Conservation (phyloP, 805 yeast species). For the Yarrowia yakushimensis region DNA sequence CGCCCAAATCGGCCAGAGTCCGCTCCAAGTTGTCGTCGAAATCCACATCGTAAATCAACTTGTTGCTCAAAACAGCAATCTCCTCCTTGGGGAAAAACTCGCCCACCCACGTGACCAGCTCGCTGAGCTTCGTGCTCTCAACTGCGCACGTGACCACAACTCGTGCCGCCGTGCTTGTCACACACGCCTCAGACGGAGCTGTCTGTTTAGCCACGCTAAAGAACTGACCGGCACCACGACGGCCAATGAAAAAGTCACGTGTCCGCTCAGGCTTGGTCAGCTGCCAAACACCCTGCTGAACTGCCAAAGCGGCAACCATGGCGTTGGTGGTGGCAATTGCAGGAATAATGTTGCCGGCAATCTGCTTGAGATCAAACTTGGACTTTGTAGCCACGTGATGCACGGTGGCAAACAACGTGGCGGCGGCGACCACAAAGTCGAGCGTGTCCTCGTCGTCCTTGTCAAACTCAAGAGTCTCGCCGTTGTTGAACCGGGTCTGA, state of each 20-base stretch:
- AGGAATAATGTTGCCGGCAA: slow-evolving; percentile 97
- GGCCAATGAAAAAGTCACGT: neutral
- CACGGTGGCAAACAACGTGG: slow-evolving; percentile 69
- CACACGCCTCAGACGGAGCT: slow-evolving; percentile 57
- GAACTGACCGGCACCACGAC: slow-evolving; percentile 34
- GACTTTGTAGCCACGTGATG: slow-evolving; percentile 70
- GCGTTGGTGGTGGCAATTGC: slow-evolving; percentile 99
- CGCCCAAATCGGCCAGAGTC: slow-evolving; percentile 50
- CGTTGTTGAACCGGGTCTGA: slow-evolving; percentile 46
- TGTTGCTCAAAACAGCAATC: slow-evolving; percentile 51
- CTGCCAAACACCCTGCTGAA: slow-evolving; percentile 61
- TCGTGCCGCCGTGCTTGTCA: slow-evolving; percentile 54
- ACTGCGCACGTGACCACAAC: slow-evolving; percentile 33
- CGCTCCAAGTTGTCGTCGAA: slow-evolving; percentile 66
- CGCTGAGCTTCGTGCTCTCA: slow-evolving; percentile 42
- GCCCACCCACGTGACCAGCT: slow-evolving; percentile 38
- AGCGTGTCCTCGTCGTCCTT: slow-evolving; percentile 93
- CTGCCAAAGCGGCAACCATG: slow-evolving; percentile 84
- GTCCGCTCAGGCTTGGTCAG: slow-evolving; percentile 37
- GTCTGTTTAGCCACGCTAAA: slow-evolving; percentile 37
- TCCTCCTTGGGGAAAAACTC: slow-evolving; percentile 35
- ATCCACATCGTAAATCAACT: slow-evolving; percentile 77
- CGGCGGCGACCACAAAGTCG: slow-evolving; percentile 79
- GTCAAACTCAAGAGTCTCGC: slow-evolving; percentile 54
- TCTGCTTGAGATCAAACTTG: slow-evolving; percentile 81